Evolutionary conservation across 768 basidiomycete species (phyloP).

Genomic region (Suillus variegatus): DNA sequence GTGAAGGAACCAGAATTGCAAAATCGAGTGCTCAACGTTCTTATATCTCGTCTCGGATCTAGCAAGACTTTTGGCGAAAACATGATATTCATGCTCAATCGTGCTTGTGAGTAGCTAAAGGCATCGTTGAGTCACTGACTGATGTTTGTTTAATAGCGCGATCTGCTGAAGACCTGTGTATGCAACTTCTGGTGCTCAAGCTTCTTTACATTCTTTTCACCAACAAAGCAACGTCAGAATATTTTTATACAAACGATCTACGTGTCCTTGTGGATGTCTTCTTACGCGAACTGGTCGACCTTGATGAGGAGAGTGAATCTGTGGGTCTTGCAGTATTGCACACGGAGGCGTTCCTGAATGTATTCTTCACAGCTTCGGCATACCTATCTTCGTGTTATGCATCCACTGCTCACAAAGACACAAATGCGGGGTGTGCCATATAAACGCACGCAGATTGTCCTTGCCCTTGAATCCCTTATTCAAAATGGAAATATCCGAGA

Average conservation of each 20-base stretch:
- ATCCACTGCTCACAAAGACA: slow-evolving; percentile 92
- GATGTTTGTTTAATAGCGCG: slow-evolving; percentile 53
- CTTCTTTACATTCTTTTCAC: slow-evolving; percentile 94
- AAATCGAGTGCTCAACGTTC: slow-evolving; percentile 81
- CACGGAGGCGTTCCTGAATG: not conserved
- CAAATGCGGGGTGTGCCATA: slow-evolving; percentile 85
- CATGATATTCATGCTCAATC: slow-evolving; percentile 98
- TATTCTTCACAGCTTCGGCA: slow-evolving; percentile 66
- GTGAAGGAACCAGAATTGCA: slow-evolving; percentile 42
- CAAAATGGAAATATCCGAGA: slow-evolving; percentile 77
- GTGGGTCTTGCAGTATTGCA: slow-evolving; percentile 46
- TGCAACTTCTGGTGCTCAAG: slow-evolving; percentile 93
- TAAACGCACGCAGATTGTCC: slow-evolving; percentile 89
- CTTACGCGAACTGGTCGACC: slow-evolving; percentile 86
- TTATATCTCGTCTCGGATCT: slow-evolving; percentile 82
- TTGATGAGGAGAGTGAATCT: slow-evolving; percentile 93
- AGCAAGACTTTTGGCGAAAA: slow-evolving; percentile 98
- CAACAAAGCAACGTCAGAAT: slow-evolving; percentile 89
- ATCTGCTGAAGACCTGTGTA: slow-evolving; percentile 88
- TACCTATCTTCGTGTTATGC: slow-evolving; percentile 94
- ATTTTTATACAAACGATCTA: slow-evolving; percentile 97
- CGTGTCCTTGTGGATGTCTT: slow-evolving; percentile 97
- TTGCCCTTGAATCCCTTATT: slow-evolving; percentile 75
- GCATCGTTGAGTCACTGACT: slow-evolving; percentile 5
- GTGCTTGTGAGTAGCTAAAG: slow-evolving; percentile 67